Percentiles rank a stretch among this genome's conserved stretches.
phyloP scores from a whole-genome alignment of 2,329 filamentous ascomycete genomes.

The Fusarium solani-melongenae region DNA sequence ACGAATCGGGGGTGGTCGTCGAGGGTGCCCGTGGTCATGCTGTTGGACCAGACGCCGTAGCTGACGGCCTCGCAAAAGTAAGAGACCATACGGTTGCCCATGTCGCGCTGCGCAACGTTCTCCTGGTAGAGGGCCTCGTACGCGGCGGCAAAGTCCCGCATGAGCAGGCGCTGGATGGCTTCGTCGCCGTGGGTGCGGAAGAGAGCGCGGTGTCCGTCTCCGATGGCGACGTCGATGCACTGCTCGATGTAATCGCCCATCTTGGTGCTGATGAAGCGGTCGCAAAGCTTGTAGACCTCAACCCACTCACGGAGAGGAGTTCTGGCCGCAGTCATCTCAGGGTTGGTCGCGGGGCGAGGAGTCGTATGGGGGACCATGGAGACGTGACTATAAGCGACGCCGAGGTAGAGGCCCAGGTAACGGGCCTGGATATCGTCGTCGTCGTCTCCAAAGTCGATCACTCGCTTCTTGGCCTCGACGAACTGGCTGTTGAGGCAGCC shows the following conservation, averaged over 20 bases:
- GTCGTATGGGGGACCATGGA: conserved; percentile 46
- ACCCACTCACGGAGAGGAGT: conserved; percentile 48
- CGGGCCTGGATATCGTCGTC: conserved; percentile 48
- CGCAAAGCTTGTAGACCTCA: conserved; percentile 52
- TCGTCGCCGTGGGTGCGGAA: conserved; percentile 42
- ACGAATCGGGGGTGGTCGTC: conserved; percentile 46
- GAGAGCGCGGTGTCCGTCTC: conserved; percentile 48
- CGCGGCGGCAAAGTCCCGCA: conserved; percentile 49
- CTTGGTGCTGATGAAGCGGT: conserved; percentile 47
- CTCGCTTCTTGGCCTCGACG: conserved; percentile 42
- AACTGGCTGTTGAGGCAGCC: conserved; percentile 44
- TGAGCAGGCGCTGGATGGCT: conserved; percentile 45
- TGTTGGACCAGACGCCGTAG: conserved; percentile 42
- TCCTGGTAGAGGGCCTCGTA: conserved; percentile 46
- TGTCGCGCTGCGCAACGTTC: conserved; percentile 36
- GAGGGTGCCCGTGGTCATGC: conserved; percentile 36
- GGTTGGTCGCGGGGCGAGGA: conserved; percentile 38
- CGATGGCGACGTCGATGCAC: conserved; percentile 46
- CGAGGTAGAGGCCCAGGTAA: conserved; percentile 49
- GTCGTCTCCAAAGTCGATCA: conserved; percentile 42
- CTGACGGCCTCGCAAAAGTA: conserved; percentile 49
- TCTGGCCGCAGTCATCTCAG: conserved; percentile 40
- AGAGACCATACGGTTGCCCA: conserved; percentile 41
- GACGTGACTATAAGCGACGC: conserved; percentile 49
- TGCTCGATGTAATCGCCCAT: conserved; percentile 46